Evolutionary conservation across 2,329 filamentous ascomycete species (phyloP), one percentile per base, ranked within the genome.

Genomic region (Rutstroemia sp.): DNA sequence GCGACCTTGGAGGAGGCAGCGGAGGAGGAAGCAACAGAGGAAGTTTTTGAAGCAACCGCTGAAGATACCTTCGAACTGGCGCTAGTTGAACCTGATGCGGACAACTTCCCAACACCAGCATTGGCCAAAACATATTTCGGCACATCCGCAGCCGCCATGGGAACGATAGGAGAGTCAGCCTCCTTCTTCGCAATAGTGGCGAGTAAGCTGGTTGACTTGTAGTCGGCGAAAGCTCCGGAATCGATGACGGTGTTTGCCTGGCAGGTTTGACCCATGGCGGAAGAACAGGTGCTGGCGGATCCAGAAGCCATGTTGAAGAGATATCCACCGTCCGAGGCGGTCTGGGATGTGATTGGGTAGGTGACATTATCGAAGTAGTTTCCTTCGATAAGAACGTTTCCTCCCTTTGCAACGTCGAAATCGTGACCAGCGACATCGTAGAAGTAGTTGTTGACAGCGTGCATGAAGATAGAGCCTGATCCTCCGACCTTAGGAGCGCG

Each of bases 391-490:
- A 75, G 59, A 4, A 67, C 68, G 14, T 66, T 67, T 49, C 58
- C 62, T 38, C 61, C 65, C 5, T 53, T 53, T 37, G 62, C 65
- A 19, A 71, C 66, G 47, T 74, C 75, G 57, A 79, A 77, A 34
- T 71, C 70, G 65, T 78, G 74, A 52, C 74, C 73, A 8, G 65
- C 67, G 62, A 71, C 72, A 56, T 70, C 62, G 56, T 66, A 64
- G 64, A 71, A 76, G 62, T 71, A 70, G 65, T 71, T 73, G 67
- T 74, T 73, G 51, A 71, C 68, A 56, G 70, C 71, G 56, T 74
- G 73, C 65, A 66, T 64, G 57, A 66, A 63, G 55, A 68, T 69
- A 48, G 69, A 65, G 38, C 34, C 30, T 5, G 45, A 54, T 4
- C 66, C 67, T 49, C 68, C 68, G 19, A 78, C 66, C 61, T 74